Evolutionary conservation across 2,329 filamentous ascomycete genomes (phyloP).

Genomic region (Tolypocladium paradoxum): DNA sequence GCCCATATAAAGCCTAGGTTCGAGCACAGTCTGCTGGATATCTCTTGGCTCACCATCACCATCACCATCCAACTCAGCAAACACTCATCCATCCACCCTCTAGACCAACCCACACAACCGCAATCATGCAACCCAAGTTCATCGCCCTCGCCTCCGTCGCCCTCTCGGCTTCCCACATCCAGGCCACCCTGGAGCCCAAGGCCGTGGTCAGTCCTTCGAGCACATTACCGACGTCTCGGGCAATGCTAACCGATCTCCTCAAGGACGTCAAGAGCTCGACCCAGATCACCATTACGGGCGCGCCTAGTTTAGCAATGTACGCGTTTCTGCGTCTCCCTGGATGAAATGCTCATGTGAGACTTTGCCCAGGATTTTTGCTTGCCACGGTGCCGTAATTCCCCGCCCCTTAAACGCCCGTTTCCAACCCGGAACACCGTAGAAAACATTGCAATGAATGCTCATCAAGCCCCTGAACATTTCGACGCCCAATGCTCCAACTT

Average conservation of each 20-base stretch:
- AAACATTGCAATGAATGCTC: too few relatives aligned
- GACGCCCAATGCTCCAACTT: too few relatives aligned
- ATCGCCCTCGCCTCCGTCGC: conserved; percentile 8
- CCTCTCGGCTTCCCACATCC: conserved; percentile 6
- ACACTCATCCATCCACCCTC: not conserved
- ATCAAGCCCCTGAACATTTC: too few relatives aligned
- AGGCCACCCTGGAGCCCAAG: conserved; percentile 4
- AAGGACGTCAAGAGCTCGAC: not conserved
- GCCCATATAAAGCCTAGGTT: not conserved
- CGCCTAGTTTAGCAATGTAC: too few relatives aligned
- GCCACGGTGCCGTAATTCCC: too few relatives aligned
- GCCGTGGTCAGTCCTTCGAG: conserved; percentile 4
- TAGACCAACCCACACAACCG: not conserved
- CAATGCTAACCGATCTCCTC: conserved; percentile 3
- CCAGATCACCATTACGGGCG: not conserved
- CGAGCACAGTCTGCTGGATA: not conserved
- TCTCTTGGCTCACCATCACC: not conserved
- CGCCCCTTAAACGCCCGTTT: too few relatives aligned
- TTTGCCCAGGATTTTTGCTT: too few relatives aligned
- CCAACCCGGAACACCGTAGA: too few relatives aligned
- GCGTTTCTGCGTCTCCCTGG: too few relatives aligned
- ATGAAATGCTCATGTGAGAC: too few relatives aligned
- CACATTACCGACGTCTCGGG: conserved; percentile 5
- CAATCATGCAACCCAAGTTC: conserved; percentile 10
- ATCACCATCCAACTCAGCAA: too few relatives aligned